Percentiles rank a stretch among this genome's conserved stretches.
Evolutionary conservation across 495 filamentous ascomycete genomes (phyloP).

Genomic region (Daldinia bambusicola): DNA sequence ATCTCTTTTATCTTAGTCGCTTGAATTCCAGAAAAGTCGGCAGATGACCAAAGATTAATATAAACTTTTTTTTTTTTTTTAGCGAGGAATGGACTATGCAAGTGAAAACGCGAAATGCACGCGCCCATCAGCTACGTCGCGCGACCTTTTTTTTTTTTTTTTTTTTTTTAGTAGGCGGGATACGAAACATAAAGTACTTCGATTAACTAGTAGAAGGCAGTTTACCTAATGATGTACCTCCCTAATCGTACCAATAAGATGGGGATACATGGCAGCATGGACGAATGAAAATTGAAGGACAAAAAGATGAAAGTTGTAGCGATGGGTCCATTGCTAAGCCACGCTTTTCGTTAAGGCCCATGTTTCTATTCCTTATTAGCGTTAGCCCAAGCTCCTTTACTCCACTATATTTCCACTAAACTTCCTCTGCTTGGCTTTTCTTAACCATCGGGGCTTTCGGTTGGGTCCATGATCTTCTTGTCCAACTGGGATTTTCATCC

Average conservation of each 20-base stretch:
- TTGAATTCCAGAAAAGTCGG: constrained; percentile 26
- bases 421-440: neutral
- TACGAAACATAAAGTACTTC: constrained; percentile 1
- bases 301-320: neutral
- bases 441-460: constrained; percentile 32
- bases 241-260: constrained; percentile 1
- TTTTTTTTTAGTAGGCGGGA: constrained; percentile 17
- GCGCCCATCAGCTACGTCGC: constrained; percentile 22
- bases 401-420: neutral
- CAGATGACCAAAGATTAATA: constrained; percentile 5
- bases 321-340: constrained; percentile 28
- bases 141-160: neutral
- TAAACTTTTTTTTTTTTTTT: constrained; percentile 25
- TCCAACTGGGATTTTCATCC: constrained; percentile 33
- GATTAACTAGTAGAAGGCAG: too few species aligned
- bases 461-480: constrained; percentile 26
- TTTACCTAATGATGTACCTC: neutral
- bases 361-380: constrained; percentile 17
- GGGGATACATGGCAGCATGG: neutral
- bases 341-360: constrained; percentile 28
- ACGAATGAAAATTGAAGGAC: constrained; percentile 4
- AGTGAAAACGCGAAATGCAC: constrained; percentile 37
- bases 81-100: constrained; percentile 35
- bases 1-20: constrained; percentile 12
- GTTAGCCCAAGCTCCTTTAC: constrained; percentile 5